phyloP scores from a whole-genome alignment of 495 filamentous ascomycete species.

The Aspergillus avenaceus region DNA sequence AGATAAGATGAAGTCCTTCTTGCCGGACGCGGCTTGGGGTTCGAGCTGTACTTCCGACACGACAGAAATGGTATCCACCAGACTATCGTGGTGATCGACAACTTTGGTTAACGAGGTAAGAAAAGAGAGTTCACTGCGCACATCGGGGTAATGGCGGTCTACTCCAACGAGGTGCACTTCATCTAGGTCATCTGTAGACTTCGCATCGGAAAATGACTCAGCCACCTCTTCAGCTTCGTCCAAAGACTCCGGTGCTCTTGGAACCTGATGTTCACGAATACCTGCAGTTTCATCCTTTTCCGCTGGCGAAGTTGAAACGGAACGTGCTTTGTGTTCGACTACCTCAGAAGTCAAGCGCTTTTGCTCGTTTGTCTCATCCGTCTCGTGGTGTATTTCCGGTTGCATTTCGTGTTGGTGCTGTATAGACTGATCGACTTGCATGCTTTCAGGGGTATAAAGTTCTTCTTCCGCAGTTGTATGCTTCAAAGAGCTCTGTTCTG shows the following conservation, averaged over 20 bases:
- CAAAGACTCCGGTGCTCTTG: neutral
- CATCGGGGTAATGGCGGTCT: conserved; percentile 38
- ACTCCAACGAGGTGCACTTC: conserved; percentile 14
- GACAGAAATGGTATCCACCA: conserved; percentile 65
- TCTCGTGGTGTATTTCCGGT: neutral
- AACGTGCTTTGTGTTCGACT: neutral
- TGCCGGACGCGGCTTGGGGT: conserved; percentile 58
- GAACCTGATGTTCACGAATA: neutral
- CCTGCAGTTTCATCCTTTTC: neutral
- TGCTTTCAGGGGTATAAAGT: conserved; percentile 8
- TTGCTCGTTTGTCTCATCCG: neutral
- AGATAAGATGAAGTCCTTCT: conserved; percentile 64
- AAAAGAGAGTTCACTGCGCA: conserved; percentile 62
- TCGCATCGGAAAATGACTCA: conserved; percentile 11
- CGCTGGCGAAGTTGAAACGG: neutral
- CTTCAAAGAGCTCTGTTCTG: neutral
- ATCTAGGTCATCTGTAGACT: conserved; percentile 2
- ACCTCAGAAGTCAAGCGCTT: neutral
- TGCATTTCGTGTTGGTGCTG: neutral
- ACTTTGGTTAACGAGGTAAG: conserved; percentile 66
- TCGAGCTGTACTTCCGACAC: conserved; percentile 55
- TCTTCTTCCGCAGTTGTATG: neutral
- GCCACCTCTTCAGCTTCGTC: conserved; percentile 13
- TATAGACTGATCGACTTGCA: conserved; percentile 1
- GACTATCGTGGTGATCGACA: conserved; percentile 46